phyloP scores from a whole-genome alignment of 1,139 yeast genomes.

The Sugiyamaella japonica region DNA sequence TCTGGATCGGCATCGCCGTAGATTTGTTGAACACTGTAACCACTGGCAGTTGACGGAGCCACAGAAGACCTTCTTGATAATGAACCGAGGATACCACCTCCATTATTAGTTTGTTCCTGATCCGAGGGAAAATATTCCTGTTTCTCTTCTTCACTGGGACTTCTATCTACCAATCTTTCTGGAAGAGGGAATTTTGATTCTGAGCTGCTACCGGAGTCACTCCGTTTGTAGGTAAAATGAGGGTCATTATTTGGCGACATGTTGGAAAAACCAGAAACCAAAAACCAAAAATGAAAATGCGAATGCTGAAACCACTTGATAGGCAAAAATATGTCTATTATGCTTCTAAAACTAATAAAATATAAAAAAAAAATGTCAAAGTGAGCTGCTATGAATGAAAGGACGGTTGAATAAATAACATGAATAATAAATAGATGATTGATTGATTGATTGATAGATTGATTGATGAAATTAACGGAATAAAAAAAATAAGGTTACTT shows the following conservation, averaged over 20 bases:
- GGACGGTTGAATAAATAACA: no score
- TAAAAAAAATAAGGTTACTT: no score
- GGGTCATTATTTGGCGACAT: conserved; percentile 17
- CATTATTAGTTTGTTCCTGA: background rate
- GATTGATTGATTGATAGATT: no score
- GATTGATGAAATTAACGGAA: no score
- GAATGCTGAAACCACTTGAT: no score
- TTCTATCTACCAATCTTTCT: conserved; percentile 15
- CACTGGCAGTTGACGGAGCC: conserved; percentile 9
- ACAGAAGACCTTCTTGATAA: conserved; percentile 9
- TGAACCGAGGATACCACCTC: background rate
- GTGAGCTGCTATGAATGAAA: no score
- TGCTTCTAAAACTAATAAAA: background rate
- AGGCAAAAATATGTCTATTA: background rate
- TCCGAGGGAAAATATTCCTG: conserved; percentile 12
- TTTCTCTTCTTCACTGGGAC: conserved; percentile 17
- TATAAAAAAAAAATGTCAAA: background rate
- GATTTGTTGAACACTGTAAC: conserved; percentile 27
- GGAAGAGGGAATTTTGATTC: conserved; percentile 19
- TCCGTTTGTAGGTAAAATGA: conserved; percentile 19
- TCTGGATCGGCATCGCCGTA: conserved; percentile 32
- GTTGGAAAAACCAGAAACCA: background rate
- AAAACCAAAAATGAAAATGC: background rate
- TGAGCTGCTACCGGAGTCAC: conserved; percentile 10
- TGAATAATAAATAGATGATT: no score